Evolutionary conservation across 2,329 filamentous ascomycete species (phyloP).

Genomic region (Botrytis sinoallii): DNA sequence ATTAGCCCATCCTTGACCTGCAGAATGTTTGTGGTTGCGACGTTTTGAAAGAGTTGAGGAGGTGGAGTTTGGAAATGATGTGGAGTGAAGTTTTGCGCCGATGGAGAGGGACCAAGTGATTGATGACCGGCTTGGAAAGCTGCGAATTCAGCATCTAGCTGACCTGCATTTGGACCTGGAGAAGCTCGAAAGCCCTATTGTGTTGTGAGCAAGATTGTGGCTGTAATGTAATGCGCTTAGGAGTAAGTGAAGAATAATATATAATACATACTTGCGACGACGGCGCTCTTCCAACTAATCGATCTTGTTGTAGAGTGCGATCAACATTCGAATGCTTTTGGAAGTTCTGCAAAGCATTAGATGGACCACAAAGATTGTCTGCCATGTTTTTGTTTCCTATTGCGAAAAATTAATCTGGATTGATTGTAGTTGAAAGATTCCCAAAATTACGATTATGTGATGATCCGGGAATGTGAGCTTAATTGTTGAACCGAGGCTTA

Average conservation of each 20-base stretch:
- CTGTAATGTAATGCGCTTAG: background rate
- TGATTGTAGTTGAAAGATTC: background rate
- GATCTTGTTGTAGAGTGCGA: conserved; percentile 68
- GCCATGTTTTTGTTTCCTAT: conserved; percentile 47
- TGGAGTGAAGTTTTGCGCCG: conserved; percentile 26
- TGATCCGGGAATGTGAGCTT: conserved; percentile 4
- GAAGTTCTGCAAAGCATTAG: conserved; percentile 68
- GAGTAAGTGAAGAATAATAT: background rate
- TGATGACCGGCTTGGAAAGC: conserved; percentile 59
- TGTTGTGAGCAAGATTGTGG: conserved; percentile 23
- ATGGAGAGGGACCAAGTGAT: conserved; percentile 36
- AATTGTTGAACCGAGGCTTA: background rate
- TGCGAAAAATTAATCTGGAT: background rate
- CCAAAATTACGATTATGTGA: background rate
- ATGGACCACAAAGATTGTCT: conserved; percentile 67
- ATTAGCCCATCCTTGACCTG: conserved; percentile 39
- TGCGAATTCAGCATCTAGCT: conserved; percentile 65
- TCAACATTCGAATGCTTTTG: conserved; percentile 66
- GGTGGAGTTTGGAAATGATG: conserved; percentile 25
- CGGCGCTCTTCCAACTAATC: conserved; percentile 52
- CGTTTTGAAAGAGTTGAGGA: conserved; percentile 24
- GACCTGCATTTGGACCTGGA: conserved; percentile 49
- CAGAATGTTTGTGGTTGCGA: conserved; percentile 24
- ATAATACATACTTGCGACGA: conserved; percentile 50
- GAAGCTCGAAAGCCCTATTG: conserved; percentile 59